A percentile compares a stretch with the other conserved stretches of the same genome.
Evolutionary conservation across 768 basidiomycete species (phyloP).

Genomic region (Russula earlei): DNA sequence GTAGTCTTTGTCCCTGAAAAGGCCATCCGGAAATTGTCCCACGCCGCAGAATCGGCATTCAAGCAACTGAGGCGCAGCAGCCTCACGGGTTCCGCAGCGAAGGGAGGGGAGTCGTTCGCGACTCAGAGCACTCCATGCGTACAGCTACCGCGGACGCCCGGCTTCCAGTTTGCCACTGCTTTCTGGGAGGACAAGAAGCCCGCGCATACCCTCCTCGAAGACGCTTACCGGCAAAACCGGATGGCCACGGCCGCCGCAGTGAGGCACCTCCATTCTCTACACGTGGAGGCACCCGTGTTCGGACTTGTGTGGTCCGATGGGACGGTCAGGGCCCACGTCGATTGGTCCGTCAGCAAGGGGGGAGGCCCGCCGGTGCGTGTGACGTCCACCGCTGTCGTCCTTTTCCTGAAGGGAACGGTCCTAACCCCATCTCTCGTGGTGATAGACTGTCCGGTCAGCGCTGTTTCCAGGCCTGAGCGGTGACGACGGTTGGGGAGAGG

Average conservation of each 20-base stretch:
- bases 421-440: background rate
- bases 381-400: background rate
- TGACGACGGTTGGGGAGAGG: constrained; percentile 19
- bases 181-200: constrained; percentile 57
- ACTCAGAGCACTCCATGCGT: constrained; percentile 43
- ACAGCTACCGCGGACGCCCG: constrained; percentile 36
- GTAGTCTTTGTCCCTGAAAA: constrained; percentile 37
- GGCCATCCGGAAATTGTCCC: constrained; percentile 33
- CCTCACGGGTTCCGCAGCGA: constrained; percentile 30
- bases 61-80: constrained; percentile 37
- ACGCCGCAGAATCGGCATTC: constrained; percentile 37
- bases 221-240: constrained; percentile 50
- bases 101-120: constrained; percentile 38
- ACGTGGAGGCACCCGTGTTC: constrained; percentile 38
- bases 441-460: constrained; percentile 41
- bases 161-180: constrained; percentile 46
- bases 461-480: constrained; percentile 30
- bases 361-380: constrained; percentile 3
- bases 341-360: constrained; percentile 35
- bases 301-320: constrained; percentile 48
- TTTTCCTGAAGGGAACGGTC: background rate
- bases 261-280: constrained; percentile 41
- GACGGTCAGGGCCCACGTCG: constrained; percentile 43
- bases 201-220: constrained; percentile 37
- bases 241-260: constrained; percentile 43